Evolutionary conservation across 192 early-diverging fungal species (phyloP).

Genomic region (Coemansia sp.): DNA sequence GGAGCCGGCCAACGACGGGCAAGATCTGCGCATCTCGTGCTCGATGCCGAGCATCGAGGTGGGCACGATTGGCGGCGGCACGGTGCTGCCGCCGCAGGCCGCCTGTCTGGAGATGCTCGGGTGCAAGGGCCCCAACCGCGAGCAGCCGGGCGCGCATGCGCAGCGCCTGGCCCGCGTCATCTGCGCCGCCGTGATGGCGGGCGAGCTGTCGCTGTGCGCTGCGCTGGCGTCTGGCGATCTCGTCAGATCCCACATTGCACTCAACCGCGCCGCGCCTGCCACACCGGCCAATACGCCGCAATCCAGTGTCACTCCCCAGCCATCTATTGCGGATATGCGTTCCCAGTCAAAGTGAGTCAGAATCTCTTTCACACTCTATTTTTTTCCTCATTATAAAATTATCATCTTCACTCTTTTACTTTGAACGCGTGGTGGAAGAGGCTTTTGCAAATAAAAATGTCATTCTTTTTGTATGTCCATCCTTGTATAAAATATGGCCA

Average conservation of each 20-base stretch:
- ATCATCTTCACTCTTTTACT: not conserved
- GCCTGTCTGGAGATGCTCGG: constrained; percentile 88
- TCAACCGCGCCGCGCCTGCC: constrained; percentile 67
- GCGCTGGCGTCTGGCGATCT: constrained; percentile 88
- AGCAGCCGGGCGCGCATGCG: constrained; percentile 79
- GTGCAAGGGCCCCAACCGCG: constrained; percentile 76
- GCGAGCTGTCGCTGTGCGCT: constrained; percentile 82
- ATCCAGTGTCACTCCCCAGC: constrained; percentile 10
- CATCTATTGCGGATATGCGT: constrained; percentile 14
- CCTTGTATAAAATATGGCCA: too few relatives aligned
- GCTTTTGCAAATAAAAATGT: too few relatives aligned
- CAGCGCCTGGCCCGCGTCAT: constrained; percentile 83
- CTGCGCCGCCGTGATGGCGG: constrained; percentile 87
- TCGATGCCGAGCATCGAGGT: constrained; percentile 95
- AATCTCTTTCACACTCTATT: not conserved
- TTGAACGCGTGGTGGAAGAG: not conserved
- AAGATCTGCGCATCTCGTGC: constrained; percentile 83
- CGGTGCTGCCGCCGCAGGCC: constrained; percentile 76
- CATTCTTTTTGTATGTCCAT: too few relatives aligned
- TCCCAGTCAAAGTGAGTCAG: not conserved
- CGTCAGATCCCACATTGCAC: constrained; percentile 85
- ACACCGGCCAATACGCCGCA: constrained; percentile 28
- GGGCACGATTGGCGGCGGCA: constrained; percentile 92
- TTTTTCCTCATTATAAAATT: not conserved
- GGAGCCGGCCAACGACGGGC: constrained; percentile 76